These are phyloP conservation scores for Trametes polyzona DNA, from an alignment of 1,284 basidiomycete species.

Conservation along the genomic window DNA sequence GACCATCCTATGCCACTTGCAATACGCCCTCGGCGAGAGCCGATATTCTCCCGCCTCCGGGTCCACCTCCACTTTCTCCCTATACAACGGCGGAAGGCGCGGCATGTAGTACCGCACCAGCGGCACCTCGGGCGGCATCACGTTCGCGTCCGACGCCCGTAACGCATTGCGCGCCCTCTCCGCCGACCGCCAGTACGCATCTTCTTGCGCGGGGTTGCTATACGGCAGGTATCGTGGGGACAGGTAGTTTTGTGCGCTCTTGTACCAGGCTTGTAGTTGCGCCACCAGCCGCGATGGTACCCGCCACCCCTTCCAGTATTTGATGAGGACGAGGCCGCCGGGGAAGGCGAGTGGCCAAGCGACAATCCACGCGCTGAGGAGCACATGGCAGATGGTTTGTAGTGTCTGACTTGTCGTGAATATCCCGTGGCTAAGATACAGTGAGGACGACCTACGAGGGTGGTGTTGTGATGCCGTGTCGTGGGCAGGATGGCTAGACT, in stretches of 20 bases:
- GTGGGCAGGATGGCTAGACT: background rate
- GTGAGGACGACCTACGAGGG: background rate
- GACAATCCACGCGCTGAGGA: constrained; percentile 10
- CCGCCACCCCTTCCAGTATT: constrained; percentile 6
- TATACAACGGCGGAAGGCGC: constrained; percentile 31
- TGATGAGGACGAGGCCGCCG: constrained; percentile 5
- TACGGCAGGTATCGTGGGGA: constrained; percentile 10
- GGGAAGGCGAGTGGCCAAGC: constrained; percentile 21
- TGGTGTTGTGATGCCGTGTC: background rate
- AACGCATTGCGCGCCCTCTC: constrained; percentile 8
- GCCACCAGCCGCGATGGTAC: background rate
- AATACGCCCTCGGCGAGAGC: constrained; percentile 38
- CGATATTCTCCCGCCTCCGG: constrained; percentile 28
- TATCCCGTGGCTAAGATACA: background rate
- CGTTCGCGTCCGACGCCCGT: constrained; percentile 23
- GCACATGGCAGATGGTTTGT: background rate
- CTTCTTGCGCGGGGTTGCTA: constrained; percentile 18
- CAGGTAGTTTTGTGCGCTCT: background rate
- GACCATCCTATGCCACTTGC: constrained; percentile 48
- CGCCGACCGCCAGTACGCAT: constrained; percentile 24
- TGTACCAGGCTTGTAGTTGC: constrained; percentile 1
- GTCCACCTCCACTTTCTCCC: constrained; percentile 17
- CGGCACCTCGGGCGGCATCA: constrained; percentile 18
- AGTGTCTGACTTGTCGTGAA: background rate
- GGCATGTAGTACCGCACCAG: constrained; percentile 33